These are phyloP conservation scores for Leptographium flavum DNA, from an alignment of 2,329 filamentous ascomycete species.

Conservation along the genomic window DNA sequence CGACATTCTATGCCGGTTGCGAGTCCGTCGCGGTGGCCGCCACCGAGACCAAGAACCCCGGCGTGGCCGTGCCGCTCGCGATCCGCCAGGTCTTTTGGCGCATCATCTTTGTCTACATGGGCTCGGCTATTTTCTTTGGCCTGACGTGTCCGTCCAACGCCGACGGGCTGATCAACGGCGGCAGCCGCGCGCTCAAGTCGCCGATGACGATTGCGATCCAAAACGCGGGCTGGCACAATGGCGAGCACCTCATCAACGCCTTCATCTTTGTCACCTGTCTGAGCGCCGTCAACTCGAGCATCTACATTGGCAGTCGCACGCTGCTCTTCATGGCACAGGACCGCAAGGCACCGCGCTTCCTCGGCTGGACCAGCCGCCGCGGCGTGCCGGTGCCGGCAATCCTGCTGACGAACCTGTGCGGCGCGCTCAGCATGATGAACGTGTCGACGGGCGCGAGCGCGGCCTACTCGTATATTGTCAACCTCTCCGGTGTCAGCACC, in stretches of 20 bases:
- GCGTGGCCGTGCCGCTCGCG: constrained; percentile 11
- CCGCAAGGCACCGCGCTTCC: constrained; percentile 39
- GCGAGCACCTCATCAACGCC: constrained; percentile 62
- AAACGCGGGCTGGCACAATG: constrained; percentile 49
- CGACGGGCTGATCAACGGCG: constrained; percentile 17
- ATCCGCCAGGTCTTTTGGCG: constrained; percentile 17
- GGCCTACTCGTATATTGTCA: constrained; percentile 60
- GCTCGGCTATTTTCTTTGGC: constrained; percentile 18
- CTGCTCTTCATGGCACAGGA: constrained; percentile 44
- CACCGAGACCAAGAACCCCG: constrained; percentile 12
- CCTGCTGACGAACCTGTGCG: constrained; percentile 41
- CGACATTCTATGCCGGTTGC: constrained; percentile 14
- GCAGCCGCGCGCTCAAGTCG: constrained; percentile 22
- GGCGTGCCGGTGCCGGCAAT: constrained; percentile 48
- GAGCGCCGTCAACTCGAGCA: constrained; percentile 53
- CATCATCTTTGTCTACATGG: constrained; percentile 18
- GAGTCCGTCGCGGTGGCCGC: constrained; percentile 12
- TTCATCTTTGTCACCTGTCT: constrained; percentile 59
- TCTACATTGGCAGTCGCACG: constrained; percentile 43
- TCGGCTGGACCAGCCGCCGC: constrained; percentile 34
- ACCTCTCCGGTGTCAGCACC: constrained; percentile 53
- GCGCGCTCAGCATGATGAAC: constrained; percentile 37
- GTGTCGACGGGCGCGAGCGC: constrained; percentile 24
- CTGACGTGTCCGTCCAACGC: constrained; percentile 16
- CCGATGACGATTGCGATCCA: constrained; percentile 56